A percentile compares a stretch with the other conserved stretches of the same genome.
These are phyloP conservation scores for Suillus subluteus DNA, from an alignment of 768 basidiomycete genomes.

Conservation along the genomic window DNA sequence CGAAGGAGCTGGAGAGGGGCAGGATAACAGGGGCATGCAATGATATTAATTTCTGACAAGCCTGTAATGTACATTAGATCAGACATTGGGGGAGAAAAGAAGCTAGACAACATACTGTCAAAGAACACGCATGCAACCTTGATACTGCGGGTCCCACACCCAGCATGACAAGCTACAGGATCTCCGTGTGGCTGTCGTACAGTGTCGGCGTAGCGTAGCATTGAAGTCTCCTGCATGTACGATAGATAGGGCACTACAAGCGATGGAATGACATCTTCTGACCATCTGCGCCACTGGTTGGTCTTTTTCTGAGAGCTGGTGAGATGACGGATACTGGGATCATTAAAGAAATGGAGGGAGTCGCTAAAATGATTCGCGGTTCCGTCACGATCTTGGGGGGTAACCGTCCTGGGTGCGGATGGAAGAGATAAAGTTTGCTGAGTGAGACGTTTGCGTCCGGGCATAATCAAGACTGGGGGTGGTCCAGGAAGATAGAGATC, in stretches of 20 bases:
- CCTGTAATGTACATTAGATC: slow-evolving; percentile 5
- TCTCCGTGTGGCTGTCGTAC: too few species aligned
- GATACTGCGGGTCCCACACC: background rate
- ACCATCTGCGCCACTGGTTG: slow-evolving; percentile 9
- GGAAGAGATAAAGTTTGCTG: background rate
- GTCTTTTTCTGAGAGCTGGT: slow-evolving; percentile 7
- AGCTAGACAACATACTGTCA: slow-evolving; percentile 2
- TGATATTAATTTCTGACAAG: slow-evolving; percentile 11
- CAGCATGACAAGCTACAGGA: slow-evolving; percentile 1
- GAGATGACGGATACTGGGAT: background rate
- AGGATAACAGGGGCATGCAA: slow-evolving; percentile 17
- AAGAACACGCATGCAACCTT: slow-evolving; percentile 8
- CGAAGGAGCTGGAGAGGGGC: slow-evolving; percentile 28
- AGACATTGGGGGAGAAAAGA: background rate
- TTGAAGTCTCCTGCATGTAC: background rate
- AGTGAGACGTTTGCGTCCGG: background rate
- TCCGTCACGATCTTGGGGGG: background rate
- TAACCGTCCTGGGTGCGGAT: background rate
- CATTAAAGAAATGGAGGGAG: background rate
- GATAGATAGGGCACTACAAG: slow-evolving; percentile 8
- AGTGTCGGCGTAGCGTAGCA: background rate
- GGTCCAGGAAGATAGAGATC: too few species aligned
- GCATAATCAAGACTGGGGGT: slow-evolving; percentile 1
- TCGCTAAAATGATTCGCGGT: background rate
- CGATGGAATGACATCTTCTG: slow-evolving; percentile 1